These are phyloP conservation scores for Jatropha multifida DNA, from an alignment of 441 rosid genomes.

Conservation along the genomic window DNA sequence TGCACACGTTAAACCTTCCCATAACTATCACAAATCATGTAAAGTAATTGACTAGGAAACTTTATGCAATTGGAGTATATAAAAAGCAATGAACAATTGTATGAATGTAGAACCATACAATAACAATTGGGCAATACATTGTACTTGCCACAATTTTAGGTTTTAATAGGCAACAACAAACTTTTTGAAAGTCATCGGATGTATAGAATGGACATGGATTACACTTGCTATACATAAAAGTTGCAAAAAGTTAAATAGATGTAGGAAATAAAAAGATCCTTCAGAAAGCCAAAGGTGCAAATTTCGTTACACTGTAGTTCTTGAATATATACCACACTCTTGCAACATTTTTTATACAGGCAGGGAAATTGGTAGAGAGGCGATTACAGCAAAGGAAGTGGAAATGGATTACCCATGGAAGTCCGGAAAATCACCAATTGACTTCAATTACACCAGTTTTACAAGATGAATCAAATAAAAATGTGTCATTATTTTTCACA, in stretches of 20 bases:
- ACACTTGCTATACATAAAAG: background rate
- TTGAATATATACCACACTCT: background rate
- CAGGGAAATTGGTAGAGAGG: slow-evolving; percentile 57
- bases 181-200: background rate
- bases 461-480: slow-evolving; percentile 52
- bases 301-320: background rate
- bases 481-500: slow-evolving; percentile 46
- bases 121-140: background rate
- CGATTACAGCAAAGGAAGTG: slow-evolving; percentile 57
- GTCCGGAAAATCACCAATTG: slow-evolving; percentile 47
- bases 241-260: background rate
- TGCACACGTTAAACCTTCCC: background rate
- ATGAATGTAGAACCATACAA: background rate
- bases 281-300: background rate
- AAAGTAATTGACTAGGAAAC: background rate
- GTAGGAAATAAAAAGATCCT: background rate
- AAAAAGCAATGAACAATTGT: background rate
- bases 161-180: background rate
- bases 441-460: slow-evolving; percentile 50
- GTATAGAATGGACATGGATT: background rate
- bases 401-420: slow-evolving; percentile 69
- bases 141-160: background rate
- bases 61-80: background rate
- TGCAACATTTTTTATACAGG: slow-evolving; percentile 32
- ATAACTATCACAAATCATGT: background rate